Conservation (phyloP, 2,329 filamentous ascomycete species). For the Fusarium udum region DNA sequence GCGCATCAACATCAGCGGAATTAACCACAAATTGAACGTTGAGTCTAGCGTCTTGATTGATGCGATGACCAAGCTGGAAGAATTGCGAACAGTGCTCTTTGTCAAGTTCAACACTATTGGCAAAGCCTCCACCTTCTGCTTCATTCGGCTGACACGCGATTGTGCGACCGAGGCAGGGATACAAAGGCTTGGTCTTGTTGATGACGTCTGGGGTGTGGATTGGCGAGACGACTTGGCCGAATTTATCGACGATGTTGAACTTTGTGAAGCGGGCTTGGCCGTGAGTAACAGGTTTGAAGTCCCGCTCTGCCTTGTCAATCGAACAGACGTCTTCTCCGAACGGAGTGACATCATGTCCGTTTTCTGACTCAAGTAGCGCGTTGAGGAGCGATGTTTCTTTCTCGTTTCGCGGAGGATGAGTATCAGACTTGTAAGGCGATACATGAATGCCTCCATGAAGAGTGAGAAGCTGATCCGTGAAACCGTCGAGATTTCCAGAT, state of each 20-base stretch:
- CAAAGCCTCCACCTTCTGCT: neutral
- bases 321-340: neutral
- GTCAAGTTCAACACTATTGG: neutral
- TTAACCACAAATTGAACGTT: neutral
- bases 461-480: neutral
- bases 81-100: neutral
- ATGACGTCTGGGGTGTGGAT: neutral
- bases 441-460: neutral
- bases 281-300: neutral
- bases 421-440: neutral
- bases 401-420: neutral
- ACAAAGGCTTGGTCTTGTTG: neutral
- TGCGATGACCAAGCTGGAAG: neutral
- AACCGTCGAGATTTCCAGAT: neutral
- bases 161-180: neutral
- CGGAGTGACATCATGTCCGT: neutral
- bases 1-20: neutral
- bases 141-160: neutral
- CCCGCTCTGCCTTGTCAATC: neutral
- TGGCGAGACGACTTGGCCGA: neutral
- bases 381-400: neutral
- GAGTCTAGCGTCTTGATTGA: neutral
- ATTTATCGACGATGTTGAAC: neutral
- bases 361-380: fast-evolving
- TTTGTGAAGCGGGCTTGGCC: neutral